Evolutionary conservation across 1,284 basidiomycete genomes (phyloP), one percentile per base, ranked within the genome.

Genomic region (Stygiomarasmius scandens): DNA sequence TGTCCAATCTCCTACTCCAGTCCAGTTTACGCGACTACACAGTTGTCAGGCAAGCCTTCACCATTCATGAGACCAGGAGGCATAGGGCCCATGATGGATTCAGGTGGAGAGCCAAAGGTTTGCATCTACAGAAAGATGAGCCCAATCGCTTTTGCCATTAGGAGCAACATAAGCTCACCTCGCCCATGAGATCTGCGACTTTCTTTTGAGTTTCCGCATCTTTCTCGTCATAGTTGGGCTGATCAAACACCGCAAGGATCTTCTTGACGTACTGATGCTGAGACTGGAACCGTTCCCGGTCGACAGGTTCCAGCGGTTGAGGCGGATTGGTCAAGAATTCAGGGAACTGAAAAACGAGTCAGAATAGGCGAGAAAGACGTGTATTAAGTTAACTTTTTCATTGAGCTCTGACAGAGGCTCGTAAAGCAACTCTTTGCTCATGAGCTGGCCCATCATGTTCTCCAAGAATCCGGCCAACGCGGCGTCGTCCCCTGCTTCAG

Each of bases 351-450:
- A 46, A n/a, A 3, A 55, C 52, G 3, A 34, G 53, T 51, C 54
- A 47, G 51, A 36, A 32, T 27, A 52, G 9, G 25, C 50, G 24
- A 20, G 38, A 20, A 22, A 43, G 54, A 20, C 34, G 49, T 29
- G 16, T 14, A 52, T 44, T 50, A 53, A 63, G 56, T 72, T 54
- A 64, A 92, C 95, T 76, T 95, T 95, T 16, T 90, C 86, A 16
- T 86, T 80, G 29, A 99, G 76, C 69, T 98, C 96, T 64, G 91
- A 91, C 66, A 98, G 74, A 0, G 96, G 96, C 63, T 97, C 95
- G 67, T 98, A 93, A 19, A 97, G 75, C 10, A 98, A 84, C 1
- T 98, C 95, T 69, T 95, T 95, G 71, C 87, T 89, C 93, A 99
- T 95, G 48, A 99, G 80, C 69, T 95, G 89, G 16, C 85, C 83